Percentiles rank a stretch among this genome's conserved stretches.
Conservation (phyloP, 75 land plant genomes). For the Cupressus sempervirens region DNA sequence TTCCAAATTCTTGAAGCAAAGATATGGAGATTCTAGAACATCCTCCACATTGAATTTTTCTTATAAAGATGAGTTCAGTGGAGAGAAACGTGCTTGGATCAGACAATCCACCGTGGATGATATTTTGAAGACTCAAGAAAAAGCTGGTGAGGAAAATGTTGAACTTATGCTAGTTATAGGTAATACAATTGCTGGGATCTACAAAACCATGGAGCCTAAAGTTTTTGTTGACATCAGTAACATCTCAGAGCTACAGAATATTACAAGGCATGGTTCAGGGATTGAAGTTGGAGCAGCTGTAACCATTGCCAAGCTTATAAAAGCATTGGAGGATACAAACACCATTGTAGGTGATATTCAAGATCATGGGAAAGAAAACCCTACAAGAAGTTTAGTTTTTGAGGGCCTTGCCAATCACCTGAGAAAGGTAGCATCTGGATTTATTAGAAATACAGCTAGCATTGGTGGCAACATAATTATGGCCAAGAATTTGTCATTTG, state of each 20-base stretch:
- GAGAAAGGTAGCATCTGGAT: constrained; percentile 62
- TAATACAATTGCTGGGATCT: constrained; percentile 74
- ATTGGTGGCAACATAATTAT: constrained; percentile 87
- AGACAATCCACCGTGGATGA: constrained; percentile 33
- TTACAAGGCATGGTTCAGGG: constrained; percentile 30
- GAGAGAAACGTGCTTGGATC: constrained; percentile 32
- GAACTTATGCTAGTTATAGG: constrained; percentile 58
- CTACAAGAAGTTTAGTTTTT: constrained; percentile 18
- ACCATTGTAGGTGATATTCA: neutral
- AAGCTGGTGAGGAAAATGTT: neutral
- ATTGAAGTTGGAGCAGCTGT: constrained; percentile 68
- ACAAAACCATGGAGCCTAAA: constrained; percentile 45
- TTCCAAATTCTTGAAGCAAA: neutral
- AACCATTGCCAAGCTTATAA: constrained; percentile 61
- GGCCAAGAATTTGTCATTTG: constrained; percentile 66
- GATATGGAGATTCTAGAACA: neutral
- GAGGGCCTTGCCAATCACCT: constrained; percentile 58
- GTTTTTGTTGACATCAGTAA: constrained; percentile 66
- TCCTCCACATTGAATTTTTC: constrained; percentile 12
- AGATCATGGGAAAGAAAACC: neutral
- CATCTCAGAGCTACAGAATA: constrained; percentile 57
- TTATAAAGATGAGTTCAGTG: neutral
- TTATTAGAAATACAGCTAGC: constrained; percentile 76
- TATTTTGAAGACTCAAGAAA: constrained; percentile 18
- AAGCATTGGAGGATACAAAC: constrained; percentile 20